phyloP scores from a whole-genome alignment of 2,329 filamentous ascomycete species.

The Aureobasidium musti region DNA sequence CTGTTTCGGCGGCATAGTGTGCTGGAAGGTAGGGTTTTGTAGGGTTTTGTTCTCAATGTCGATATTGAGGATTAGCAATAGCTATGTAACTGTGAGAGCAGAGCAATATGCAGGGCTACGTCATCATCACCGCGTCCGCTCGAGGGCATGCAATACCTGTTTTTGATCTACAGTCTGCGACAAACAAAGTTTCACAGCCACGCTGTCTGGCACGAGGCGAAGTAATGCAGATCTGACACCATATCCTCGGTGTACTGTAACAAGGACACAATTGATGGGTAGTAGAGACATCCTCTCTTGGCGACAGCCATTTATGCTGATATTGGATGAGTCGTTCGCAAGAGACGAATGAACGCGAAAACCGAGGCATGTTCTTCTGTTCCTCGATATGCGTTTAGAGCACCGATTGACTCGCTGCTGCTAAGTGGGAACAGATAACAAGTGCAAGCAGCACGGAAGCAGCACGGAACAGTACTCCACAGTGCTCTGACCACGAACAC shows the following conservation, averaged over 20 bases:
- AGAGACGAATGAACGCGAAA: neutral
- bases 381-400: neutral
- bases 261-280: neutral
- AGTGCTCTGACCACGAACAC: neutral
- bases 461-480: neutral
- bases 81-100: conserved; percentile 3
- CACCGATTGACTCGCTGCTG: too few species aligned
- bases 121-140: conserved; percentile 6
- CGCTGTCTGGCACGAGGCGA: neutral
- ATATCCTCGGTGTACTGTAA: neutral
- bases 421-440: neutral
- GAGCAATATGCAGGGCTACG: conserved; percentile 12
- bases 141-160: conserved; percentile 13
- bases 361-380: neutral
- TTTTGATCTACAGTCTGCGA: conserved; percentile 7
- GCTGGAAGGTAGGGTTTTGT: too few species aligned
- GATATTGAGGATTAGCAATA: neutral
- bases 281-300: too few species aligned
- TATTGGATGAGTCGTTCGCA: neutral
- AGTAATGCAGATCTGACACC: neutral
- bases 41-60: neutral
- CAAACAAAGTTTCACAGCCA: conserved; percentile 7
- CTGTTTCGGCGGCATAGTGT: conserved; percentile 15
- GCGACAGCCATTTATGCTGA: too few species aligned
- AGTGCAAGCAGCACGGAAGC: too few species aligned